Evolutionary conservation across 2,329 filamentous ascomycete genomes (phyloP), one percentile per base, ranked within the genome.

Genomic region (Aspergillus pseudoviridinutans): DNA sequence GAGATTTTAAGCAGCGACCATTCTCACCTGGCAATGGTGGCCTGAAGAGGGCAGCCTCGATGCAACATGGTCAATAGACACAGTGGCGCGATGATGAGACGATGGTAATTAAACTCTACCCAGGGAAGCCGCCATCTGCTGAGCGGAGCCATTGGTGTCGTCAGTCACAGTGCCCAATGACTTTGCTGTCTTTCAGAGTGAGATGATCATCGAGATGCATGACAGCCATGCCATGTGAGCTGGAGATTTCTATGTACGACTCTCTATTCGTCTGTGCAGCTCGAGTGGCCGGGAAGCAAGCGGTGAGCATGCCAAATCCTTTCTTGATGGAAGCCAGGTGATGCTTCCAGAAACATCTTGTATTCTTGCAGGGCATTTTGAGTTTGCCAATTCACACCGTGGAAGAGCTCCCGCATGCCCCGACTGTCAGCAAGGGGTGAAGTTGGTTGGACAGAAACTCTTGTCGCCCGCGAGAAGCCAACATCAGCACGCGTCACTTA

Each of bases 221-320:
- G 63, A 60, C 63, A 63, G 59, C 59, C 60, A 57, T 57, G 60
- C 63, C 68, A 70, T 69, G 67, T 70, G 68, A 70, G 69, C 61
- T 66, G 56, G 61, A 66, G 58, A 55, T 57, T 59, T 49, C 51
- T 54, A 54, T 59, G 59, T 53, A 58, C 46, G 56, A 46, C 52
- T 51, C 58, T 56, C 46, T 57, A 64, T 64, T 68, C 61, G 59
- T 62, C 64, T 66, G 68, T 63, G 62, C 64, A 35, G 58, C 56
- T 61, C 53, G 51, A 59, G 57, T 61, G 54, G 53, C 52, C 49
- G 49, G 50, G 53, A 57, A 61, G 51, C 54, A 55, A 61, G 62
- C 61, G 59, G 61, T 64, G 60, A 57, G 61, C 51, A 58, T 56
- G 51, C 32, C 44, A 38, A 42, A 14, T 7, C 20, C 14, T 17